Percentiles rank a stretch among this genome's conserved stretches.
These are phyloP conservation scores for Agaricus blazei DNA, from an alignment of 768 basidiomycete genomes.

Conservation along the genomic window DNA sequence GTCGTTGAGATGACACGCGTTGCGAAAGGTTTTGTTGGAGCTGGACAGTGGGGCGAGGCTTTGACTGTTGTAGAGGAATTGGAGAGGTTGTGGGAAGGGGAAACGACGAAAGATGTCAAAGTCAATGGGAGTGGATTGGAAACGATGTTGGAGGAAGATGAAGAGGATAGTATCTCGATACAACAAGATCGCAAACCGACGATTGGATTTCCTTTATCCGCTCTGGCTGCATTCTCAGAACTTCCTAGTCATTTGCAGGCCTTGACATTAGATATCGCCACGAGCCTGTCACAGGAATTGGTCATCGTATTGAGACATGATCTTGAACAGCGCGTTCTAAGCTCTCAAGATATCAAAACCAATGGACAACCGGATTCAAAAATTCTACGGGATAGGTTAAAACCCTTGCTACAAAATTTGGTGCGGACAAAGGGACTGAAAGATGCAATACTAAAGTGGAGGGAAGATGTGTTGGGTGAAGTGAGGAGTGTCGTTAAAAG, in stretches of 20 bases:
- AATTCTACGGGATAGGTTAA: slow-evolving; percentile 54
- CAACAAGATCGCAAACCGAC: slow-evolving; percentile 13
- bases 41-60: slow-evolving; percentile 87
- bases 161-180: background rate
- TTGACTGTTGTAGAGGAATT: slow-evolving; percentile 69
- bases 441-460: slow-evolving; percentile 65
- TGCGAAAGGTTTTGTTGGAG: slow-evolving; percentile 67
- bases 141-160: slow-evolving; percentile 5
- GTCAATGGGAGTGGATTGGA: slow-evolving; percentile 6
- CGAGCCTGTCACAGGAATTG: slow-evolving; percentile 72
- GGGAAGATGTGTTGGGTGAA: slow-evolving; percentile 60
- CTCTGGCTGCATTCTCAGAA: slow-evolving; percentile 65
- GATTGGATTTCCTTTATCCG: slow-evolving; percentile 55
- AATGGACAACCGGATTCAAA: slow-evolving; percentile 8
- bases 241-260: slow-evolving; percentile 70
- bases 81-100: slow-evolving; percentile 48
- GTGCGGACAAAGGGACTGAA: slow-evolving; percentile 66
- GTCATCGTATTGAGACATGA: slow-evolving; percentile 67
- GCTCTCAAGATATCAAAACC: slow-evolving; percentile 1
- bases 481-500: slow-evolving; percentile 51
- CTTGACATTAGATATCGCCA: slow-evolving; percentile 70
- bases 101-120: background rate
- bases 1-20: slow-evolving; percentile 77
- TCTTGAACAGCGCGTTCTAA: slow-evolving; percentile 41
- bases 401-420: slow-evolving; percentile 75